Evolutionary conservation across 495 filamentous ascomycete genomes (phyloP), one percentile per base, ranked within the genome.

Genomic region (Hypomontagnella submonticulosa): DNA sequence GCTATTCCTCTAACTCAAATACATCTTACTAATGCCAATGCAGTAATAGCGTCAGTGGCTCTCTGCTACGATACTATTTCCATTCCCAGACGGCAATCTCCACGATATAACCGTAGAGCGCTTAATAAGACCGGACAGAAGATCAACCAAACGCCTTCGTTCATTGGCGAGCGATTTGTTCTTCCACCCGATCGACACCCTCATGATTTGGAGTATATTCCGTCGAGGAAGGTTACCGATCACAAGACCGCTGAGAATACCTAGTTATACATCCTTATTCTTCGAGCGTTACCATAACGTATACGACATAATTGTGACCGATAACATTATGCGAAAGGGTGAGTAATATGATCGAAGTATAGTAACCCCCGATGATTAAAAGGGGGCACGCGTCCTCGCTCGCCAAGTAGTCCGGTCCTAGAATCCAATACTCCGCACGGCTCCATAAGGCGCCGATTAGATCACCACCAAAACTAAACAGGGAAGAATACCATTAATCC

Each of bases 401-500:
- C 40, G 3, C 50, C n/a, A n/a, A 57, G 52, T 63, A 63, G 51
- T 34, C 42, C 27, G 36, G 32, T 36, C 15, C 47, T 8, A 50
- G 32, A 15, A 20, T 50, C 12, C 15, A 12, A 16, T 53, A 56
- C 61, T 64, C 61, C 61, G 54, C 53, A 58, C 53, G 7, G n/a
- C 40, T 33, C 10, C 38, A 50, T 37, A 46, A 36, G n/a, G 40
- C 20, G n/a, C 33, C 18, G 12, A 20, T 63, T 20, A 49, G 23
- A 47, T 13, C 33, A 11, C 20, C 33, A 11, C 38, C 19, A 15
- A 61, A 53, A 11, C 12, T 53, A 3, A 2, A 12, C 7, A 36
- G 11, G 34, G 8, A 53, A 4, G 12, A 11, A 38, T 38, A 38
- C 36, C 10, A 4, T 11, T 11, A 27, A 27, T 27, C 6, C 23